Base-by-base conservation (phyloP, 176 grass and related monocot species). In the Secale cereale region DNA sequence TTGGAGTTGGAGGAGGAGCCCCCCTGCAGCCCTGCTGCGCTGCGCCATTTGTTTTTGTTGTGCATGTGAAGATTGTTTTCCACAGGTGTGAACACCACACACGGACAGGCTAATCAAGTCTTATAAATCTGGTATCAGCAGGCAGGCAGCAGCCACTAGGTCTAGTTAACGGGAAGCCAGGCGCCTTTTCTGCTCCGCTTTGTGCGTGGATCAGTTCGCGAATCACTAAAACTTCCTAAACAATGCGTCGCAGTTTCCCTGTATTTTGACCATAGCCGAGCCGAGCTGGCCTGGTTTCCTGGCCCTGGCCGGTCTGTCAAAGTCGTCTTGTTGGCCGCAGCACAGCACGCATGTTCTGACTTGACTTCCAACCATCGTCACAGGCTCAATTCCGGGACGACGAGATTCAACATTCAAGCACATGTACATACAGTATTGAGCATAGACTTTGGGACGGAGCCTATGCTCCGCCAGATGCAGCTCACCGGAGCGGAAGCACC, bases 21-120 rank as follows among this genome's bases (percentile, higher is more conserved):
- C 67, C 67, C 20, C 8, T 22, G 30, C 32, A 29, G 71, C 67
- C 20, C 8, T 22, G 30, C 32, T 37, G 71, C 35, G 29, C 65
- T 2, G 17, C 17, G 35, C 54, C 23, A 35, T 83, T 84, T 33
- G 12, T 64, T 74, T 74, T 84, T 56, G 3, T 26, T 73, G 15
- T 69, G 66, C 86, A 88, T 73, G 75, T 88, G 86, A 83, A 78
- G 40, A 88, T 88, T 83, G 81, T 84, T 73, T 88, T 88, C 40
- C 81, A 79, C 65, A 7, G 10, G 48, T 28, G 71, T 74, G 85
- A 20, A 59, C 60, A 22, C 1, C 17, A 19, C 25, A 4, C 28
- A 29, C 36, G 29, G 65, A 40, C 17, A 16, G 3, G 3, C 27
- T 8, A 5, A 66, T 8, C 7, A 26, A 7, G 52, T 52, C 65